Evolutionary conservation across 2,329 filamentous ascomycete species (phyloP), one percentile per base, ranked within the genome.

Genomic region (Alternaria infectoria): DNA sequence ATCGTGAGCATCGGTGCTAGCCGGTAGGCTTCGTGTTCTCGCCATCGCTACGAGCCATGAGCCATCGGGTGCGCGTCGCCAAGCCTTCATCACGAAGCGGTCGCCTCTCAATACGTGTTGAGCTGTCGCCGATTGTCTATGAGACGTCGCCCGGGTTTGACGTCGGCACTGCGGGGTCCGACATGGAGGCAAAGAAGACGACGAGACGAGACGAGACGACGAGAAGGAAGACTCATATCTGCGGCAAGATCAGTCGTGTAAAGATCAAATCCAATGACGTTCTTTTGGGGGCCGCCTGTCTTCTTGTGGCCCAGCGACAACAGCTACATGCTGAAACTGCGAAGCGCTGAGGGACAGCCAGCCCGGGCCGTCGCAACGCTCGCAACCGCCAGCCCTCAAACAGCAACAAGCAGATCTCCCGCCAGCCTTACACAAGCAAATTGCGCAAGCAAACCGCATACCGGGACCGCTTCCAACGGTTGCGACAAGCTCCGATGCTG

Each of bases 241-340:
- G 32, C 54, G 45, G 54, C 36, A n/a, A 17, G 30, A 52, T 49
- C 49, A 26, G 57, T 49, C 49, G 25, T 44, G 17, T 15, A 30
- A 21, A 45, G 17, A 15, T 10, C 36, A 32, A 54, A 15, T 19
- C 32, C 10, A n/a, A 30, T 9, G 32, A 25, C 26, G 17, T 36
- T 11, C 45, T 49, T 32, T 23, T 30, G 49, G 52, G 63, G 60
- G 54, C 59, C 57, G 52, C 36, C 43, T 45, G 44, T 52, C 51
- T 62, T 61, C 54, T 47, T 55, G 54, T 60, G 59, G 46, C 58
- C 50, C 49, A 25, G 54, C 44, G 44, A 40, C 44, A 21, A 40
- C 44, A 54, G 54, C 64, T 68, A 62, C 64, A 55, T 49, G 63
- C 60, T 70, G 69, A 70, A 69, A 72, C 67, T 50, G 32, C 61